phyloP scores from a whole-genome alignment of 2,329 filamentous ascomycete genomes.

The Leptodontidium sp. region DNA sequence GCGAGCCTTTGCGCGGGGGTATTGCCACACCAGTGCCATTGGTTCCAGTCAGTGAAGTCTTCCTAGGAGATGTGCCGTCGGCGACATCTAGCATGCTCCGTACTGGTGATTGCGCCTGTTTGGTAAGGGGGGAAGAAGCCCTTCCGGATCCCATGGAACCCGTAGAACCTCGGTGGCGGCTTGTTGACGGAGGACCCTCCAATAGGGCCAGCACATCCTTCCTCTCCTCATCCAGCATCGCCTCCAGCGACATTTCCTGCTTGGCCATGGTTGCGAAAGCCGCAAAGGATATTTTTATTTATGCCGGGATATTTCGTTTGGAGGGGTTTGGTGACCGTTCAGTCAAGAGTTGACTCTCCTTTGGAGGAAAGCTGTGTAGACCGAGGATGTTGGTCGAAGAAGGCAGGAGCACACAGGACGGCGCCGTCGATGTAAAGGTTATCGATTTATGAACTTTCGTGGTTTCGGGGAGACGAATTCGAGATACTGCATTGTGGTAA shows the following conservation, averaged over 20 bases:
- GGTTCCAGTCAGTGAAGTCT: constrained; percentile 14
- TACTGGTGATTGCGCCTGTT: constrained; percentile 66
- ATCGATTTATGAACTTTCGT: constrained; percentile 47
- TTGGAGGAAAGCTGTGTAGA: constrained; percentile 17
- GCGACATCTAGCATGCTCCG: constrained; percentile 62
- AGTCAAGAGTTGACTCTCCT: constrained; percentile 17
- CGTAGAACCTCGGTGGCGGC: constrained; percentile 41
- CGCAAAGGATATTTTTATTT: constrained; percentile 24
- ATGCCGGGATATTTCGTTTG: constrained; percentile 10
- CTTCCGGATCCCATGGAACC: constrained; percentile 49
- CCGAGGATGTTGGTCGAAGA: constrained; percentile 25
- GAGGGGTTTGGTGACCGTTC: neutral
- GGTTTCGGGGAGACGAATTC: constrained; percentile 39
- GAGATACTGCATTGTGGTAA: constrained; percentile 47
- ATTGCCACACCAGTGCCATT: constrained; percentile 17
- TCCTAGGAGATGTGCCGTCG: constrained; percentile 35
- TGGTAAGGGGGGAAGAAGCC: constrained; percentile 61
- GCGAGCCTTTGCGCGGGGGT: constrained; percentile 43
- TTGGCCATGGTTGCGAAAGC: constrained; percentile 38
- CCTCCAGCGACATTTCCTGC: constrained; percentile 75
- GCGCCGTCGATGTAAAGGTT: constrained; percentile 33
- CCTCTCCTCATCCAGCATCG: constrained; percentile 79
- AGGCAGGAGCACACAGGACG: constrained; percentile 33
- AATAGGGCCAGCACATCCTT: constrained; percentile 75
- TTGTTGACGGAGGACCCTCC: constrained; percentile 50